A percentile compares a stretch with the other conserved stretches of the same genome.
Evolutionary conservation across 1,284 basidiomycete species (phyloP).

Genomic region (Malassezia restricta): DNA sequence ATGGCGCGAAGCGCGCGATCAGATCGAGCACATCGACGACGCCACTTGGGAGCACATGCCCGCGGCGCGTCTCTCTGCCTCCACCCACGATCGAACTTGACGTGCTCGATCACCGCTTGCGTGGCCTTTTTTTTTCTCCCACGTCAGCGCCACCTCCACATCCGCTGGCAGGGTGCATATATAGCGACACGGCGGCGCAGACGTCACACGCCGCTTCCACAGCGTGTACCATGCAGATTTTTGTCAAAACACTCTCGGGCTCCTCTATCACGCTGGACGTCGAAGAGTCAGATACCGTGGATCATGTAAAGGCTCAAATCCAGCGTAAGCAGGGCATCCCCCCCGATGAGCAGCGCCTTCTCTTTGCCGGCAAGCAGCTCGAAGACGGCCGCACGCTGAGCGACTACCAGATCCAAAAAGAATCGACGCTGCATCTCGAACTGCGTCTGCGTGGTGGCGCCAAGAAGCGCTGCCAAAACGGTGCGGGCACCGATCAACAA

Average conservation of each 20-base stretch:
- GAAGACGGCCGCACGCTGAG: slow-evolving; percentile 49
- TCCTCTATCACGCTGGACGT: slow-evolving; percentile 48
- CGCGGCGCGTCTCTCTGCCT: not conserved
- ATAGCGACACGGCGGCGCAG: not conserved
- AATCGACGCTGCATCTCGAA: slow-evolving; percentile 42
- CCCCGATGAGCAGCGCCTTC: slow-evolving; percentile 90
- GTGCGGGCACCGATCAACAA: slow-evolving; percentile 33
- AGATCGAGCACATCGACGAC: not conserved
- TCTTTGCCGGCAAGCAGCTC: slow-evolving; percentile 96
- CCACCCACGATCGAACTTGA: not conserved
- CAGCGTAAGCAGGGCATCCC: slow-evolving; percentile 62
- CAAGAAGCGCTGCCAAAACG: slow-evolving; percentile 43
- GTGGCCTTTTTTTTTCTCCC: slow-evolving; percentile 2
- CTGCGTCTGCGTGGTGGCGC: slow-evolving; percentile 41
- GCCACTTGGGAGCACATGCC: slow-evolving; percentile 9
- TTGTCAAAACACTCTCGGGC: slow-evolving; percentile 45
- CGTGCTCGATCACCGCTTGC: slow-evolving; percentile 16
- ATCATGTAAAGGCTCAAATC: slow-evolving; percentile 57
- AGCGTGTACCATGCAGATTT: slow-evolving; percentile 28
- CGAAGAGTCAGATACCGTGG: slow-evolving; percentile 68
- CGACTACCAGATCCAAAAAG: slow-evolving; percentile 70
- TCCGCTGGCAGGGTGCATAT: not conserved
- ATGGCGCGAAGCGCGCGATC: not conserved
- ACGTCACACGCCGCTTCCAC: not conserved
- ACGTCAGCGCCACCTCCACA: slow-evolving; percentile 11